These are phyloP conservation scores for Macrotyloma uniflorum DNA, from an alignment of 306 rosid species.

Conservation along the genomic window DNA sequence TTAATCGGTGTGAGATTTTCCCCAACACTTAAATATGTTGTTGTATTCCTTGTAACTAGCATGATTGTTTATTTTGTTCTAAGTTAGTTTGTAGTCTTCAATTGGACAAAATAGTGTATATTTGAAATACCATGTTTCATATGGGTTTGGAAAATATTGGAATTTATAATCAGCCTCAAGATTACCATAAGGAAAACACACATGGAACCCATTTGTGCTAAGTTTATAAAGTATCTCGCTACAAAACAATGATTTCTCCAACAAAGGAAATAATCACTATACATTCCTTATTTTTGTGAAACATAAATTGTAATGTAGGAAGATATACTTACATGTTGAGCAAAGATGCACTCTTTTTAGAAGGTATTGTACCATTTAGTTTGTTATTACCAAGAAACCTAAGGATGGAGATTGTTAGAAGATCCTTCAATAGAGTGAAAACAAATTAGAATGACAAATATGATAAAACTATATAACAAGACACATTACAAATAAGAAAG, in stretches of 20 bases:
- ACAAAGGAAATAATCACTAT: neutral
- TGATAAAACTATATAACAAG: neutral
- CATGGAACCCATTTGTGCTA: neutral
- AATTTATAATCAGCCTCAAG: neutral
- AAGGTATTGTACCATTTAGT: constrained; percentile 57
- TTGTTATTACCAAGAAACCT: constrained; percentile 76
- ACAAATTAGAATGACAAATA: neutral
- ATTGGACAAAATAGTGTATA: too few species aligned
- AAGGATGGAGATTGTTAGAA: neutral
- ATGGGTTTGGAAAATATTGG: neutral
- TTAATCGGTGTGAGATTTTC: too few species aligned
- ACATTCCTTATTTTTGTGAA: neutral
- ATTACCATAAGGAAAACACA: neutral
- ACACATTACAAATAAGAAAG: constrained; percentile 59
- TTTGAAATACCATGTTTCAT: too few species aligned
- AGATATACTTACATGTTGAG: constrained; percentile 50
- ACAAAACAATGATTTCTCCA: neutral
- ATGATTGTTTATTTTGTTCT: too few species aligned
- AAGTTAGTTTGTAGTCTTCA: too few species aligned
- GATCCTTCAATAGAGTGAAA: constrained; percentile 1
- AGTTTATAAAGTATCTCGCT: neutral
- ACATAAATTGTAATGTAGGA: neutral
- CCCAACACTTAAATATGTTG: too few species aligned
- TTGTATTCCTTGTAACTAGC: too few species aligned
- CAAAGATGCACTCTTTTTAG: constrained; percentile 45